These are phyloP conservation scores for Lactarius sanguifluus DNA, from an alignment of 768 basidiomycete genomes.

Conservation along the genomic window DNA sequence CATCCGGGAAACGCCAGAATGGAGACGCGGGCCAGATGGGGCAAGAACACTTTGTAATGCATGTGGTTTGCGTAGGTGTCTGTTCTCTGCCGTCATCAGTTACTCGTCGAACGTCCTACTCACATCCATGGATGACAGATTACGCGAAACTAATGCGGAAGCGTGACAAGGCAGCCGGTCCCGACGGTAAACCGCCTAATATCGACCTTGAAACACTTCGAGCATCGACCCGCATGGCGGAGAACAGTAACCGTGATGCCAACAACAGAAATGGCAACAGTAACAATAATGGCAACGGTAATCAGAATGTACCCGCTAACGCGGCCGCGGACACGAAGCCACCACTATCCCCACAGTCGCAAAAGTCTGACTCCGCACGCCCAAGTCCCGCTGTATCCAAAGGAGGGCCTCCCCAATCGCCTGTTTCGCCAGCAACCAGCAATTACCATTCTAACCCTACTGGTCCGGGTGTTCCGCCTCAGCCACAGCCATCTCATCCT, in stretches of 20 bases:
- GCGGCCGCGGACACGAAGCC: conserved; percentile 16
- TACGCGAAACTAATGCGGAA: conserved; percentile 84
- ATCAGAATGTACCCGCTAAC: conserved; percentile 1
- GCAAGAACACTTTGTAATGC: conserved; percentile 84
- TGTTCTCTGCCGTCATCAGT: conserved; percentile 17
- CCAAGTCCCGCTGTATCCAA: conserved; percentile 28
- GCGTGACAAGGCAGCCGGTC: conserved; percentile 58
- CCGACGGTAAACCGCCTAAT: conserved; percentile 52
- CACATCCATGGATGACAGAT: conserved; percentile 43
- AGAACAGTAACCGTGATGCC: conserved; percentile 23
- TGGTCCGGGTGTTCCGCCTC: conserved; percentile 22
- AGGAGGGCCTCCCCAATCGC: conserved; percentile 23
- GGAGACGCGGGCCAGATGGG: conserved; percentile 82
- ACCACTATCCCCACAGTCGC: conserved; percentile 16
- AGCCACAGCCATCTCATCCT: conserved; percentile 17
- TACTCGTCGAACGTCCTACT: conserved; percentile 5
- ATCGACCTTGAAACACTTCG: conserved; percentile 79
- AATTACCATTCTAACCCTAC: conserved; percentile 22
- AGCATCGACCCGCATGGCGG: conserved; percentile 43
- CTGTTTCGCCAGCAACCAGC: conserved; percentile 18
- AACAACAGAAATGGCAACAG: conserved; percentile 23
- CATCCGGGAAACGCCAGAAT: conserved; percentile 86
- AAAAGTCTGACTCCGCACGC: conserved; percentile 20
- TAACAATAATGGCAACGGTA: conserved; percentile 11
- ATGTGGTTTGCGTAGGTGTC: conserved; percentile 73